Evolutionary conservation across 2,329 filamentous ascomycete genomes (phyloP), one percentile per base, ranked within the genome.

Genomic region (Exophiala oligosperma): DNA sequence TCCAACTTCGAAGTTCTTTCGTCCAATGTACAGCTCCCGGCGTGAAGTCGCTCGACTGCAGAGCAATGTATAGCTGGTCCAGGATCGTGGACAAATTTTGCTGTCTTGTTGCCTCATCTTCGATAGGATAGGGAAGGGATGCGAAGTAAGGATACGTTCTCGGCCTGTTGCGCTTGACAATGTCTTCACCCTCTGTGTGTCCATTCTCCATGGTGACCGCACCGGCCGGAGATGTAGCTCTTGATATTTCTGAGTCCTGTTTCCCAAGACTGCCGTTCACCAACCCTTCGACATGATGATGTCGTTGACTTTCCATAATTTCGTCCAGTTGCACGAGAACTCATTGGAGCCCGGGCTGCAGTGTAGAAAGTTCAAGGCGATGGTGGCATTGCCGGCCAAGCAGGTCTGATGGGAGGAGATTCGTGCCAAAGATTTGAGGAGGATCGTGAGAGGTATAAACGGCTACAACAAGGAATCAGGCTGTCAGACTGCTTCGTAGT

Each of bases 21-120:
- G 94, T 97, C 94, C 94, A 99, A 75, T 99, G 93, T 61, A 96
- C 81, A 28, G 93, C 94, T 35, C 94, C 94, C 0, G 93, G 91
- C 24, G 89, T 88, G 74, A 97, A 97, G 74, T 99, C 94, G 65
- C 96, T 92, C 2, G 94, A 89, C 71, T 92, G 88, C 63, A 99
- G 82, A 57, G 93, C 85, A 67, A 97, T 90, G 73, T 96, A 97
- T 29, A 99, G 87, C 70, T 96, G 90, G 73, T 92, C 94, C 66
- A 97, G 81, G 67, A 97, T 97, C 71, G 92, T 91, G 47, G 88
- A 82, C 48, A 99, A 79, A 62, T 92, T 91, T 51, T 81, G 82
- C 71, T 95, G 87, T 63, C 92, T 85, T 74, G 92, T 84, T 35
- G 81, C 73, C 63, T 93, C 89, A 70, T 89, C 86, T 74, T 99